Base-by-base conservation (phyloP, 352 stramenopile species). In the Peronospora tabacina region DNA sequence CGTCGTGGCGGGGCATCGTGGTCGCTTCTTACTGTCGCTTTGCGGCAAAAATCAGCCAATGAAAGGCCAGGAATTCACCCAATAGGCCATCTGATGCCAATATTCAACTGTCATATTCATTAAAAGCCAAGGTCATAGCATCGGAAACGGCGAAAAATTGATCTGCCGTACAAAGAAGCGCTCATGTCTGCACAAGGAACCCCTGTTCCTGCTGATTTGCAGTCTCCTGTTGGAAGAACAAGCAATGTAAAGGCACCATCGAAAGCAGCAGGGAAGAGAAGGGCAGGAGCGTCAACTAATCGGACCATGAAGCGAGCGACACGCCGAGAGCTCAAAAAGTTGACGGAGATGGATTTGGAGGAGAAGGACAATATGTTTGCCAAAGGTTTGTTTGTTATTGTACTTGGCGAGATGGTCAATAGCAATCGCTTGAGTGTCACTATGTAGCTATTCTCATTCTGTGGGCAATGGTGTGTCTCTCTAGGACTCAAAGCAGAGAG, bases 251-350 rank as follows among this genome's bases (percentile, higher is more conserved):
- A 78, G 44, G 55, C 73, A 0, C 73, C 78, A 2, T 44, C 61
- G 7, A 74, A 74, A 22, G 32, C 70, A 13, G 41, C 51, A 12
- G 49, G 64, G 3, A 87, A 86, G 55, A 82, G 69, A 35, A 58
- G 75, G 2, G 45, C 49, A 0, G 58, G 42, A 19, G 34, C 60
- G 44, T 12, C 42, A n/a, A 57, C 38, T 7, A 58, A 59, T 48
- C 58, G 61, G 5, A 63, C 52, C 2, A 63, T 57, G 1, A 85
- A 85, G 19, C 69, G 77, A 12, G 59, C 76, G 13, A 90, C 80
- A 36, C 77, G 79, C 24, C 73, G 81, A 34, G 77, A 89, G 51
- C 68, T 91, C 20, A 89, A 87, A 55, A 88, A 89, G 41, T 55
- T 87, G 22, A 82, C 73, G 13, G 80, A 90, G 39, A 74, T 86